Evolutionary conservation across 805 yeast species (phyloP), one percentile per base, ranked within the genome.

Genomic region (Hanseniaspora pseudoguilliermondii): DNA sequence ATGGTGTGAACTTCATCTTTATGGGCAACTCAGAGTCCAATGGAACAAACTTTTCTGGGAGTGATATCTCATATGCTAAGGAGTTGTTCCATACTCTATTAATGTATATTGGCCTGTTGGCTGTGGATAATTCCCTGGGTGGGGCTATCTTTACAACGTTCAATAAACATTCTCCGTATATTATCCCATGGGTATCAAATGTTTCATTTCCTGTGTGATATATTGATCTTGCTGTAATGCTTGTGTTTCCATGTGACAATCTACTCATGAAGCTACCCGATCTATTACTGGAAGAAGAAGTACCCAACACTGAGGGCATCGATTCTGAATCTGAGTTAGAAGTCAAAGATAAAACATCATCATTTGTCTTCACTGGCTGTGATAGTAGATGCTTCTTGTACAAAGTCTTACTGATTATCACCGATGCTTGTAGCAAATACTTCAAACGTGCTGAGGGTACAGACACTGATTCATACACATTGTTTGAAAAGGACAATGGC

Each of bases 1-100:
- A 63, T 0, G 95, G 93, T 0, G 79, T 76, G 25, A 86, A 70
- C 64, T 82, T 84, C 61, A 86, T 74, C 62, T 79, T 82, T 21
- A 86, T 71, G 25, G 68, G 85, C 63, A 70, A 69, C 71, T 77
- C 80, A 13, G 81, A 74, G 2, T 85, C 84, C 49, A 85, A 68
- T 1, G 85, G 73, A 11, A 84, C 79, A 65, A 75, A 85, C 62
- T 85, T 86, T 57, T 75, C 75, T 0, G 90, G 89, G 57, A 86
- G 75, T 0, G 88, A 77, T 16, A 86, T 75, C 60, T 84, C 84
- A 66, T 86, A 86, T 56, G 81, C 80, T 39, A 86, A 67, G 0
- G 87, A 66, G 55, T 84, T 82, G 61, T 81, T 80, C 93, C 93
- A 86, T 0, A 81, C 75, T 59, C 86, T 74, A 64, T 83, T 84